Evolutionary conservation across 306 rosid genomes (phyloP).

Genomic region (Cucumis cinereus): DNA sequence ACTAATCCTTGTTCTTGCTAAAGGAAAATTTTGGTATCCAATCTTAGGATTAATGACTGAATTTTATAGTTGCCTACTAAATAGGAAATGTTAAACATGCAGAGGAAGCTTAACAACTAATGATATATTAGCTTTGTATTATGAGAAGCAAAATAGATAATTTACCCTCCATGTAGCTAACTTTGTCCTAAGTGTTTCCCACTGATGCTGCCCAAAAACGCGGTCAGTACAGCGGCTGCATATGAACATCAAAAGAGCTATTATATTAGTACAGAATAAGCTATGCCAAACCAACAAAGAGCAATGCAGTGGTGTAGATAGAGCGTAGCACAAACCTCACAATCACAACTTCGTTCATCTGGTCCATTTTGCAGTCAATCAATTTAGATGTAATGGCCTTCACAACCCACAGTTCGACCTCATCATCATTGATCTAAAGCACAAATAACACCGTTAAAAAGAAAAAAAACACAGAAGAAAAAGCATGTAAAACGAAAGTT

Average conservation of each 20-base stretch:
- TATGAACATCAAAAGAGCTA: background rate
- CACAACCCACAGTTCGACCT: slow-evolving; percentile 76
- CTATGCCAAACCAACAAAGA: background rate
- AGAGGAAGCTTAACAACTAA: background rate
- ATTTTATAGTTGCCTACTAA: background rate
- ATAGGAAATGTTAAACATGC: background rate
- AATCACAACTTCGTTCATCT: slow-evolving; percentile 76
- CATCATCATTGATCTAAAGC: slow-evolving; percentile 65
- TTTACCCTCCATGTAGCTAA: slow-evolving; percentile 79
- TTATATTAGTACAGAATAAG: background rate
- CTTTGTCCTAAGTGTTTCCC: slow-evolving; percentile 67
- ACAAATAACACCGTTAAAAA: background rate
- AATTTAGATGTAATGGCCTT: slow-evolving; percentile 78
- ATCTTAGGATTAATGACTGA: background rate
- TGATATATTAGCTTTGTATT: background rate
- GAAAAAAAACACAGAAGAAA: slow-evolving; percentile 3
- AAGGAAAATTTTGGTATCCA: background rate
- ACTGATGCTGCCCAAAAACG: slow-evolving; percentile 64
- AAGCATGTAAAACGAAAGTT: slow-evolving; percentile 1
- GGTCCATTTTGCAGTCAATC: slow-evolving; percentile 87
- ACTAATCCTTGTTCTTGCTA: background rate
- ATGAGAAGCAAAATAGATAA: background rate
- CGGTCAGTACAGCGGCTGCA: slow-evolving; percentile 71
- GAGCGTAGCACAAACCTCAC: slow-evolving; percentile 42
- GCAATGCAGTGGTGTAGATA: background rate